Evolutionary conservation across 805 yeast species (phyloP).

Genomic region (Metschnikowia sp.): DNA sequence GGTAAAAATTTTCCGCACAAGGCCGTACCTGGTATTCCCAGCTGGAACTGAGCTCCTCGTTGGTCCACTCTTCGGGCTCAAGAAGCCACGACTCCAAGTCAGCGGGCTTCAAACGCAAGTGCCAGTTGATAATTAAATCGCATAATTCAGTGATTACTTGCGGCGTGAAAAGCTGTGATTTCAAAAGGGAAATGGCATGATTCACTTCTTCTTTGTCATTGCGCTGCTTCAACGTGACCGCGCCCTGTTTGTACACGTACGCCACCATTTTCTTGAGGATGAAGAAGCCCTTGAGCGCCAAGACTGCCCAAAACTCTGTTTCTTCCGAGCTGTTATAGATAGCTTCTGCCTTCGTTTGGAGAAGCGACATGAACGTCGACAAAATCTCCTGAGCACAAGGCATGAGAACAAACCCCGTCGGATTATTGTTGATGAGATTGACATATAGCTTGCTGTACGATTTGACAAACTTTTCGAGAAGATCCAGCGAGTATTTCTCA

Average conservation of each 20-base stretch:
- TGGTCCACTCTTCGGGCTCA: constrained; percentile 93
- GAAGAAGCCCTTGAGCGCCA: constrained; percentile 63
- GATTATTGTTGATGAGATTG: constrained; percentile 54
- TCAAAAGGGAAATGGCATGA: constrained; percentile 50
- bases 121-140: constrained; percentile 67
- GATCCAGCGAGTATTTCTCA: constrained; percentile 44
- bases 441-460: constrained; percentile 74
- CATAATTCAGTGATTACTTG: constrained; percentile 55
- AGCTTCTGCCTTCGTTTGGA: constrained; percentile 61
- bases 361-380: constrained; percentile 54
- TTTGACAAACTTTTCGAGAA: constrained; percentile 67
- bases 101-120: constrained; percentile 65
- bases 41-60: constrained; percentile 69
- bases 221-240: constrained; percentile 60
- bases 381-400: constrained; percentile 61
- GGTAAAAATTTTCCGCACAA: constrained; percentile 82
- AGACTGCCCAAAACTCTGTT: constrained; percentile 67
- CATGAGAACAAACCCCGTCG: constrained; percentile 68
- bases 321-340: constrained; percentile 60
- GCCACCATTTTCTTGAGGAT: constrained; percentile 63
- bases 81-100: constrained; percentile 79
- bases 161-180: constrained; percentile 55
- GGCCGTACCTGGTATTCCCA: constrained; percentile 85
- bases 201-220: constrained; percentile 63
- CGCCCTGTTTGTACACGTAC: constrained; percentile 63